phyloP scores from a whole-genome alignment of 768 basidiomycete genomes.

The Tubosaeta sp. region DNA sequence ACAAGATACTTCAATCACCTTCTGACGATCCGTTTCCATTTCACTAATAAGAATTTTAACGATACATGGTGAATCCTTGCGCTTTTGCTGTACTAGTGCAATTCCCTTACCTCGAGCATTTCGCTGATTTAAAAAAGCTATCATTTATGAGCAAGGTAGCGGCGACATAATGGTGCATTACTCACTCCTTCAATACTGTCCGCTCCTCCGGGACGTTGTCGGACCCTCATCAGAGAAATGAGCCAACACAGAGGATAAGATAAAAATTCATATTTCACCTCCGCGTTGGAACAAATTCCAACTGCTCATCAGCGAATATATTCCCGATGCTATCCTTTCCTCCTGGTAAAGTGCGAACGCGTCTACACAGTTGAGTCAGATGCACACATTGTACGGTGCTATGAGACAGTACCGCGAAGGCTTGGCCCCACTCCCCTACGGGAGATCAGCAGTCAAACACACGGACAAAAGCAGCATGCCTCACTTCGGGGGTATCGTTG shows the following conservation, averaged over 20 bases:
- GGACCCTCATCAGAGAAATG: constrained; percentile 41
- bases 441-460: neutral
- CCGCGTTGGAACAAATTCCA: constrained; percentile 64
- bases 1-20: neutral
- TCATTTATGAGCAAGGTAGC: neutral
- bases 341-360: constrained; percentile 32
- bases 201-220: constrained; percentile 62
- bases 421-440: constrained; percentile 25
- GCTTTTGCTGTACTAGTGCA: neutral
- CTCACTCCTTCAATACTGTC: constrained; percentile 51
- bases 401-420: constrained; percentile 42
- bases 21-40: neutral
- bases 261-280: constrained; percentile 37
- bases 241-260: neutral
- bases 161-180: constrained; percentile 1
- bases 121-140: constrained; percentile 26
- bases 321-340: constrained; percentile 24
- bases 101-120: neutral
- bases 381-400: neutral
- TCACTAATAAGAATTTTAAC: neutral
- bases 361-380: constrained; percentile 23
- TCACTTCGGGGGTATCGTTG: neutral
- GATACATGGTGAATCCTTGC: neutral
- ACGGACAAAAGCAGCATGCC: neutral
- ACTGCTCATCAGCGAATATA: constrained; percentile 44